These are phyloP conservation scores for Lophiostoma macrostomum DNA, from an alignment of 495 filamentous ascomycete species.

Conservation along the genomic window DNA sequence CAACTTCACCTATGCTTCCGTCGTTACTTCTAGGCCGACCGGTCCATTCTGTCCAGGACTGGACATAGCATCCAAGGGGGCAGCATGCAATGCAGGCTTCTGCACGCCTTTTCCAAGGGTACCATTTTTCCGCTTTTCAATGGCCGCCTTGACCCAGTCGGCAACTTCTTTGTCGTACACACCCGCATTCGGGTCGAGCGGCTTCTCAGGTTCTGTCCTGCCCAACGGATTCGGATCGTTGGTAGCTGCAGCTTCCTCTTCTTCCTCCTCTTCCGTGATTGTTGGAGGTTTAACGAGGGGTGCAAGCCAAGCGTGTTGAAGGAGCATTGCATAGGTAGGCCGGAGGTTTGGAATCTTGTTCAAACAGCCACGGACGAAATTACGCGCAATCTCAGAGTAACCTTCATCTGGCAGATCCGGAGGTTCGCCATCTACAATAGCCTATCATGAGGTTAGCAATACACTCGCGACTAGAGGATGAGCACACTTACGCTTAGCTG, in stretches of 20 bases:
- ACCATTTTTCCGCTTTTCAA: slow-evolving; percentile 40
- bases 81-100: slow-evolving; percentile 47
- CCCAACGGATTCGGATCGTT: slow-evolving; percentile 8
- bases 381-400: slow-evolving; percentile 75
- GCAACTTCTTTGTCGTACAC: slow-evolving; percentile 73
- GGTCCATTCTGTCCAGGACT: slow-evolving; percentile 27
- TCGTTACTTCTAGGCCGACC: not conserved
- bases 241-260: slow-evolving; percentile 38
- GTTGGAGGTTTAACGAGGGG: slow-evolving; percentile 77
- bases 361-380: slow-evolving; percentile 85
- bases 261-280: slow-evolving; percentile 73
- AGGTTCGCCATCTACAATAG: slow-evolving; percentile 93
- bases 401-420: slow-evolving; percentile 74
- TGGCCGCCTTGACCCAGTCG: slow-evolving; percentile 73
- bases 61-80: slow-evolving; percentile 44
- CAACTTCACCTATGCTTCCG: no score
- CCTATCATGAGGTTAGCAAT: slow-evolving; percentile 51
- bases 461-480: not conserved
- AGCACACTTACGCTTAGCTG: slow-evolving; percentile 80
- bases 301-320: slow-evolving; percentile 85
- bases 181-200: slow-evolving; percentile 22
- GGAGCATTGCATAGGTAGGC: slow-evolving; percentile 82
- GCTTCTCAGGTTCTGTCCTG: not conserved
- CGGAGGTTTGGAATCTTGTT: slow-evolving; percentile 89
- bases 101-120: slow-evolving; percentile 36